Conservation (phyloP, 2,329 filamentous ascomycete species). For the Nannizziopsis arthrosporioides region DNA sequence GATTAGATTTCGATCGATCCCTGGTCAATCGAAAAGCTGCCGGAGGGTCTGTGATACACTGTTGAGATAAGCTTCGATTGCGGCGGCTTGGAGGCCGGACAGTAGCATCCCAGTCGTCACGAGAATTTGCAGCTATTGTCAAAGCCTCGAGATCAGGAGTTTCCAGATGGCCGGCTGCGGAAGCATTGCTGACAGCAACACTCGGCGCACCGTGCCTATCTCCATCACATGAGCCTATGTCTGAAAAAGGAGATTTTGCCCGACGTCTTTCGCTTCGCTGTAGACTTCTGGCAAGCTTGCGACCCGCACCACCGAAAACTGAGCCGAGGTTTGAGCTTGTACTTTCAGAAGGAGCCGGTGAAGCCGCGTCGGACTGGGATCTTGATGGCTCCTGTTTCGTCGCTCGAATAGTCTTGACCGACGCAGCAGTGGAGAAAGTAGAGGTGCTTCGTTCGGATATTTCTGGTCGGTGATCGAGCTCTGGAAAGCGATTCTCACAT, state of each 20-base stretch:
- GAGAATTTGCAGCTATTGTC: slow-evolving; percentile 3
- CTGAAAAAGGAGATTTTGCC: slow-evolving; percentile 26
- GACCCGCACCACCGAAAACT: slow-evolving; percentile 32
- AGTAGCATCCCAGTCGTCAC: slow-evolving; percentile 2
- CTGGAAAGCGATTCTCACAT: slow-evolving; percentile 15
- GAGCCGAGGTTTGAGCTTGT: slow-evolving; percentile 27
- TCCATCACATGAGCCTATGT: slow-evolving; percentile 25
- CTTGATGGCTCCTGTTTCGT: slow-evolving; percentile 20
- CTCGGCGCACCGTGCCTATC: slow-evolving; percentile 33
- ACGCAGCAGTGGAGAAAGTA: slow-evolving; percentile 37
- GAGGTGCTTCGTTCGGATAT: slow-evolving; percentile 32
- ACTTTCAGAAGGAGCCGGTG: slow-evolving; percentile 22
- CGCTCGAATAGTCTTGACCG: slow-evolving; percentile 35
- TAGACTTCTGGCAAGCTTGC: slow-evolving; percentile 26
- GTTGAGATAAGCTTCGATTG: slow-evolving; percentile 29
- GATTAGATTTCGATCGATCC: slow-evolving; percentile 26
- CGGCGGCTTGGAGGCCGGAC: slow-evolving; percentile 14
- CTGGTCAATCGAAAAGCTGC: slow-evolving; percentile 27
- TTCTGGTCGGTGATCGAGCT: slow-evolving; percentile 26
- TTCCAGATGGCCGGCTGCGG: slow-evolving; percentile 34
- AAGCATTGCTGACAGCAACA: slow-evolving; percentile 34
- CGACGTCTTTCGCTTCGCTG: slow-evolving; percentile 30
- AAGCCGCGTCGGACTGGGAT: slow-evolving; percentile 19
- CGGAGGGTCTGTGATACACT: slow-evolving; percentile 20
- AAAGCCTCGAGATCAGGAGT: slow-evolving; percentile 23